phyloP scores from a whole-genome alignment of 2,329 filamentous ascomycete species.

The Macrophomina tecta region DNA sequence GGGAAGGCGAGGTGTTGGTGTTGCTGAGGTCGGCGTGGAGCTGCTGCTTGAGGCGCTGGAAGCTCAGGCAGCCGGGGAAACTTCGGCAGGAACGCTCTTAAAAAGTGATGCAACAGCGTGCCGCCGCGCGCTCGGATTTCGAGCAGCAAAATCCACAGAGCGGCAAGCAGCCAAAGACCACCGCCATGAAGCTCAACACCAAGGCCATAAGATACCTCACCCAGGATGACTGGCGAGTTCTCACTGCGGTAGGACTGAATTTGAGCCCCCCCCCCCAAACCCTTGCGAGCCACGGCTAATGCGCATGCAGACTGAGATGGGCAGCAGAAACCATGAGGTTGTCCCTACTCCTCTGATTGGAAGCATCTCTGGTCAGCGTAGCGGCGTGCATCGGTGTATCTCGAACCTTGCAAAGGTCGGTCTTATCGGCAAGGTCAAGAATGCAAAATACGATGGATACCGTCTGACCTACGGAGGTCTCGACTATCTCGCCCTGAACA shows the following conservation, averaged over 20 bases:
- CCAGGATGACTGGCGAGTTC: slow-evolving; percentile 91
- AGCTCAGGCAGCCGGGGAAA: slow-evolving; percentile 7
- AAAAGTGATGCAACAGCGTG: slow-evolving; percentile 25
- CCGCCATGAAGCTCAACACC: slow-evolving; percentile 89
- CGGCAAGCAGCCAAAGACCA: background rate
- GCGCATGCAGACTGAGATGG: slow-evolving; percentile 77
- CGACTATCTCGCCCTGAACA: slow-evolving; percentile 95
- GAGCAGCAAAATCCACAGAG: background rate
- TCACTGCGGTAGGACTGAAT: slow-evolving; percentile 73
- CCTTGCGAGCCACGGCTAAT: slow-evolving; percentile 47
- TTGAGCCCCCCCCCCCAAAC: slow-evolving; percentile 29
- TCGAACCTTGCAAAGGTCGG: slow-evolving; percentile 90
- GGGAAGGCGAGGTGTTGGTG: slow-evolving; percentile 18
- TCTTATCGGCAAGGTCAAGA: slow-evolving; percentile 90
- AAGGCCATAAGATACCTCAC: slow-evolving; percentile 92
- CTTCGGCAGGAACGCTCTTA: background rate
- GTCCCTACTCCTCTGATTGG: slow-evolving; percentile 90
- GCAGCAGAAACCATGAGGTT: slow-evolving; percentile 95
- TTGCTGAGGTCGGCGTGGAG: slow-evolving; percentile 20
- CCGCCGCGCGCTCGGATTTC: slow-evolving; percentile 6
- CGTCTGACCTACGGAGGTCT: slow-evolving; percentile 94
- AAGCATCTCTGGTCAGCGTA: slow-evolving; percentile 78
- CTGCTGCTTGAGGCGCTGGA: slow-evolving; percentile 29
- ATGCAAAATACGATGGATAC: slow-evolving; percentile 97
- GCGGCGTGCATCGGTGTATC: slow-evolving; percentile 80